Conservation (phyloP, 805 yeast species). For the Blastobotrys terrestris region DNA sequence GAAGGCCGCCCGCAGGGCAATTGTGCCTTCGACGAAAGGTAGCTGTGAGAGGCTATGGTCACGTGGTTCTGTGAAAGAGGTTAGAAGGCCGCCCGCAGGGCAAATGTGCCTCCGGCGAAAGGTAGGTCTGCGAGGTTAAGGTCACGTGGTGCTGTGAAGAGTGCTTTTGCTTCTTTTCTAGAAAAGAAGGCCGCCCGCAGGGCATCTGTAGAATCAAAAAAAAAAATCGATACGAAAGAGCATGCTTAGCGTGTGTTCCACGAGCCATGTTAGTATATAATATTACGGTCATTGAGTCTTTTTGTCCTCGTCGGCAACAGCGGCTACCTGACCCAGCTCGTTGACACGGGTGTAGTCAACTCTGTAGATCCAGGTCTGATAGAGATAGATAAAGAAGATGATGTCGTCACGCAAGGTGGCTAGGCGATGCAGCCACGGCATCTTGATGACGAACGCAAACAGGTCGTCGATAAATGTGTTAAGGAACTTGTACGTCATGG, state of each 20-base stretch:
- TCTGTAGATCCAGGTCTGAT: slow-evolving; percentile 38
- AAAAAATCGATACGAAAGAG: no score
- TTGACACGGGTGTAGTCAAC: slow-evolving; percentile 36
- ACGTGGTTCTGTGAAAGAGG: no score
- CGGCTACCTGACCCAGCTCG: slow-evolving; percentile 34
- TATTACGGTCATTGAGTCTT: neutral
- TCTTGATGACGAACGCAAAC: slow-evolving; percentile 38
- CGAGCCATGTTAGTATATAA: no score
- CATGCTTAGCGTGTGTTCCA: no score
- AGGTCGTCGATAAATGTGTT: slow-evolving; percentile 38
- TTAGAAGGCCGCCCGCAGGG: neutral
- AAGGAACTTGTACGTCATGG: slow-evolving; percentile 38
- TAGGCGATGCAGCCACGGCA: slow-evolving; percentile 38
- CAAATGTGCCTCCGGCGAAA: neutral
- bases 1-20: no score
- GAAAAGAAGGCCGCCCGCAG: no score
- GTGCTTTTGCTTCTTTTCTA: neutral
- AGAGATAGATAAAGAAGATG: slow-evolving; percentile 36
- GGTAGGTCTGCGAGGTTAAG: no score
- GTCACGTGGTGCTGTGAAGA: no score
- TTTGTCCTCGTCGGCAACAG: slow-evolving; percentile 16
- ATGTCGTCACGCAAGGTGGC: slow-evolving; percentile 39
- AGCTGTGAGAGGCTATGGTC: no score
- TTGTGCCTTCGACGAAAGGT: no score
- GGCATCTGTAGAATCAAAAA: no score